Base-by-base conservation (phyloP, 352 stramenopile species). In the Blastocystis sp. region DNA sequence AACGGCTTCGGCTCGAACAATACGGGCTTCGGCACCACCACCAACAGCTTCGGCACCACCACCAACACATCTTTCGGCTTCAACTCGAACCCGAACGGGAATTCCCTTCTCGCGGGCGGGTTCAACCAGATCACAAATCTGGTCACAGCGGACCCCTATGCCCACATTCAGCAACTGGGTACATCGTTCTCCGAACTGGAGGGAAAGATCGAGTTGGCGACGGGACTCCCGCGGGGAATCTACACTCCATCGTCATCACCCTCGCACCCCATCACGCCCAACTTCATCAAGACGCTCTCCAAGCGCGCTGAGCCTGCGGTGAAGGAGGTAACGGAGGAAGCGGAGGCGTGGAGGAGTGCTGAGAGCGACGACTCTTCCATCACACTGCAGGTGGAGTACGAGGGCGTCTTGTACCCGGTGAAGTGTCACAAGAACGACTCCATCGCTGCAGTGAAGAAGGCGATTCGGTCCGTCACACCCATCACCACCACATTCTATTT, bases 1-100 rank as follows among this genome's bases (percentile, higher is more conserved):
- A 65, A 85, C 45, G 71, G 71, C n/a, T 55, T 55, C 45, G 45
- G 45, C 45, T 1, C 41, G 16, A 81, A 50, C n/a, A 66, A 66
- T 35, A 61, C 13, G 6, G 45, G 45, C 9, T 61, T 61, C 41
- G 39, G 39, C 21, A 78, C 41, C n/a, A 78, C 1, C 33, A 70
- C 37, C 31, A 33, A 19, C 31, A 37, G 67, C 1, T 70, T 70
- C 24, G 62, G 62, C n/a, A 41, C 0, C 19, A 78, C 33, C 37
- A 78, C 39, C 50, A 78, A 61, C 45, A 63, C 31, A 1, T 24
- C n/a, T 29, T 70, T 70, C 62, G 31, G 31, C 33, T 24, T n/a
- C 37, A 80, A 80, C 55, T n/a, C n/a, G n/a, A n/a, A n/a, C n/a
- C n/a, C n/a, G n/a, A 80, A 61, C n/a, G 35, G 24, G 2, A n/a